Percentiles rank a stretch among this genome's conserved stretches.
phyloP scores from a whole-genome alignment of 495 filamentous ascomycete species.

The Penicillium pulvis region DNA sequence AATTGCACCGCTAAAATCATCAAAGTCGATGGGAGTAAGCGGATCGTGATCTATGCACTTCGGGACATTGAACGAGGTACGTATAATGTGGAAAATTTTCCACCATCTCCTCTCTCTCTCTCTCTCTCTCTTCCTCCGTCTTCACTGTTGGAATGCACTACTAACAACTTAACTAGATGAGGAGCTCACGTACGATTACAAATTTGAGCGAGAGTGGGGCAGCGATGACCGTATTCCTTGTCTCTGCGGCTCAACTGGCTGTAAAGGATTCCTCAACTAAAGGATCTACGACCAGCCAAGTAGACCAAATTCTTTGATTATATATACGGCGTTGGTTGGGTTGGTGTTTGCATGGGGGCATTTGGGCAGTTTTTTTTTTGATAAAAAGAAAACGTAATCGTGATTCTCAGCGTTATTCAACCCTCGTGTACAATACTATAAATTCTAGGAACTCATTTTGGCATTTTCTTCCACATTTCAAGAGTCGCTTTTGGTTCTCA shows the following conservation, averaged over 20 bases:
- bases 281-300: slow-evolving; percentile 18
- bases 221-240: slow-evolving; percentile 95
- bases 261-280: slow-evolving; percentile 98
- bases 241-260: slow-evolving; percentile 90
- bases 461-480: slow-evolving; percentile 3
- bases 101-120: background rate
- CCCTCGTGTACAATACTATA: slow-evolving; percentile 31
- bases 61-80: slow-evolving; percentile 92
- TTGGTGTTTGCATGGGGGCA: slow-evolving; percentile 24
- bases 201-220: slow-evolving; percentile 96
- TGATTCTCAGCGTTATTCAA: slow-evolving; percentile 26
- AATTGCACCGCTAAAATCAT: slow-evolving; percentile 99
- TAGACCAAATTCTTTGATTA: slow-evolving; percentile 3
- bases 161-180: slow-evolving; percentile 73
- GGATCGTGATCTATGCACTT: slow-evolving; percentile 97
- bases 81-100: slow-evolving; percentile 35
- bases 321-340: slow-evolving; percentile 22
- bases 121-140: background rate
- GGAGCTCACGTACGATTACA: slow-evolving; percentile 99
- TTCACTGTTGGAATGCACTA: slow-evolving; percentile 6
- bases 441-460: slow-evolving; percentile 11
- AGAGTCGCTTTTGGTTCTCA: background rate
- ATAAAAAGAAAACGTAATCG: slow-evolving; percentile 1
- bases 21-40: slow-evolving; percentile 97
- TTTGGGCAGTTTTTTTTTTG: slow-evolving; percentile 6